Evolutionary conservation across 176 grass and related monocot genomes (phyloP).

Genomic region (Oryza glaberrima): DNA sequence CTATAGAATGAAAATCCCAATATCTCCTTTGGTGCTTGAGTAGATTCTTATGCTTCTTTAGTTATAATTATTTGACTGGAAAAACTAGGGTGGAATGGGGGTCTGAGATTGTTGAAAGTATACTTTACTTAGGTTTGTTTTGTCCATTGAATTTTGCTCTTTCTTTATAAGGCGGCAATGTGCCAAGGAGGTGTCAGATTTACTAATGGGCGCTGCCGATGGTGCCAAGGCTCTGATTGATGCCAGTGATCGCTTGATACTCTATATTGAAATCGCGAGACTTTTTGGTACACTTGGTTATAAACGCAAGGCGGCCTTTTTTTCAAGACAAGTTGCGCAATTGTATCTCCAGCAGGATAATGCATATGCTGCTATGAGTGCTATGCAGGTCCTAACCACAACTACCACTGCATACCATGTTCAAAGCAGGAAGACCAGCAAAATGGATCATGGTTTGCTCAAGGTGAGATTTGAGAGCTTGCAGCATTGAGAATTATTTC

Average conservation of each 20-base stretch:
- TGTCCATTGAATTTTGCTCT: constrained; percentile 4
- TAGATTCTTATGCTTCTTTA: neutral
- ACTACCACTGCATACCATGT: constrained; percentile 92
- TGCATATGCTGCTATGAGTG: constrained; percentile 86
- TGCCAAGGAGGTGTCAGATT: constrained; percentile 91
- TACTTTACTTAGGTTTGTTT: constrained; percentile 29
- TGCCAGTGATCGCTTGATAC: constrained; percentile 84
- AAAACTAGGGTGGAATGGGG: constrained; percentile 25
- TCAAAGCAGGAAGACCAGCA: constrained; percentile 79
- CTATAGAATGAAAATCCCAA: constrained; percentile 1
- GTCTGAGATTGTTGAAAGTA: constrained; percentile 15
- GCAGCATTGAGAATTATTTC: constrained; percentile 18
- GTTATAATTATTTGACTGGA: neutral
- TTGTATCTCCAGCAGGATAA: constrained; percentile 98
- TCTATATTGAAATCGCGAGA: constrained; percentile 97
- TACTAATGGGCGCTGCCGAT: constrained; percentile 97
- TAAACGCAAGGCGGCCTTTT: constrained; percentile 94
- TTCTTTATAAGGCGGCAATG: constrained; percentile 66
- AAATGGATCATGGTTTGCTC: constrained; percentile 28
- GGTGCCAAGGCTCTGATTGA: constrained; percentile 98
- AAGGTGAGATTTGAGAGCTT: constrained; percentile 46
- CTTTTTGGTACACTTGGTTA: constrained; percentile 95
- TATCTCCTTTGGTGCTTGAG: neutral
- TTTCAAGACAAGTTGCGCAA: constrained; percentile 97
- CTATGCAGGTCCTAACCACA: constrained; percentile 94